Conservation (phyloP, 169 alveolate species). For the Ichthyophthirius multifiliis region DNA sequence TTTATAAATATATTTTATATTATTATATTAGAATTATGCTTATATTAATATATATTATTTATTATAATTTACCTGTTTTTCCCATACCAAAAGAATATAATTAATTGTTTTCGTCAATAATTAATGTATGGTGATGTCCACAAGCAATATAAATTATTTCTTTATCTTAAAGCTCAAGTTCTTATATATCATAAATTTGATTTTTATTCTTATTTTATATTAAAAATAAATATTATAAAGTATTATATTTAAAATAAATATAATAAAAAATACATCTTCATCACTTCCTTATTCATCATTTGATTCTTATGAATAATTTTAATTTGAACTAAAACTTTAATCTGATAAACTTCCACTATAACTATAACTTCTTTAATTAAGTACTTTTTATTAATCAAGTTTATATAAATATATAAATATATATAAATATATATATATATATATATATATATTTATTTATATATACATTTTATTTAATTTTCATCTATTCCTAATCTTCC, state of each 20-base stretch:
- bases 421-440: too few species aligned
- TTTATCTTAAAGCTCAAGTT: neutral
- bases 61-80: slow-evolving; percentile 5
- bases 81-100: slow-evolving; percentile 42
- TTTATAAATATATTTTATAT: too few species aligned
- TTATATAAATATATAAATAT: too few species aligned
- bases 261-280: neutral
- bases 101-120: neutral
- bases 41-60: neutral
- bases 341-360: too few species aligned
- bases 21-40: too few species aligned
- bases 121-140: slow-evolving; percentile 45
- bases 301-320: too few species aligned
- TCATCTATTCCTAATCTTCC: neutral
- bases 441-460: too few species aligned
- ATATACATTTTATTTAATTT: neutral
- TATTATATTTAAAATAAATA: neutral
- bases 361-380: too few species aligned
- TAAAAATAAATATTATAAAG: neutral
- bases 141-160: neutral
- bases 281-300: neutral
- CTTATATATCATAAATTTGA: neutral
- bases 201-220: neutral
- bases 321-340: too few species aligned
- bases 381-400: too few species aligned